phyloP scores from a whole-genome alignment of 2,329 filamentous ascomycete species.

The Emmonsiellopsis sp. region DNA sequence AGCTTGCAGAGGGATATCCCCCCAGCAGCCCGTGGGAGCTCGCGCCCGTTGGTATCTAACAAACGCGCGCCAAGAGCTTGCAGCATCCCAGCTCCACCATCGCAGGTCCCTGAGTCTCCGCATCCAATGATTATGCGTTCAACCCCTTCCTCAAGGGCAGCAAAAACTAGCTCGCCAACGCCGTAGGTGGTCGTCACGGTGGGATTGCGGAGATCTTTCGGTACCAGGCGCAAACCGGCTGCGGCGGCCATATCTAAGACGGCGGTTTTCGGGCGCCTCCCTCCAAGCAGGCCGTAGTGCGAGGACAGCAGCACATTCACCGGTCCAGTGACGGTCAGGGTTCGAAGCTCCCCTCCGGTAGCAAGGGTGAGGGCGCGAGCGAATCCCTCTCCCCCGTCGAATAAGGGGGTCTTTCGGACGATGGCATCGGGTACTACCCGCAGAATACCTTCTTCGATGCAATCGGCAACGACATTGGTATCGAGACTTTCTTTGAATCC shows the following conservation, averaged over 20 bases:
- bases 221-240: slow-evolving; percentile 44
- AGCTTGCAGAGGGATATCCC: slow-evolving; percentile 33
- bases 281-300: slow-evolving; percentile 38
- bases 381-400: slow-evolving; percentile 48
- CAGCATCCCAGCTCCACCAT: slow-evolving; percentile 47
- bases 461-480: slow-evolving; percentile 41
- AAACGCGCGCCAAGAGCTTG: slow-evolving; percentile 44
- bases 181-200: slow-evolving; percentile 44
- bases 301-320: slow-evolving; percentile 34
- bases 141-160: slow-evolving; percentile 39
- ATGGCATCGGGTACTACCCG: slow-evolving; percentile 35
- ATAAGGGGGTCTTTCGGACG: slow-evolving; percentile 42
- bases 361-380: slow-evolving; percentile 38
- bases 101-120: slow-evolving; percentile 47
- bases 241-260: slow-evolving; percentile 48
- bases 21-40: slow-evolving; percentile 33
- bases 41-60: slow-evolving; percentile 28
- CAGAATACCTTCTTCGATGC: slow-evolving; percentile 42
- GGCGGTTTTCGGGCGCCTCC: slow-evolving; percentile 29
- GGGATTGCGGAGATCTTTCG: slow-evolving; percentile 36
- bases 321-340: slow-evolving; percentile 37
- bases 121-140: slow-evolving; percentile 43
- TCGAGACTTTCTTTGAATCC: slow-evolving; percentile 48
- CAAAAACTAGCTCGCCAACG: slow-evolving; percentile 41
- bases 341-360: slow-evolving; percentile 33